Evolutionary conservation across 2,329 filamentous ascomycete species (phyloP).

Genomic region (Aspergillus phoenicis): DNA sequence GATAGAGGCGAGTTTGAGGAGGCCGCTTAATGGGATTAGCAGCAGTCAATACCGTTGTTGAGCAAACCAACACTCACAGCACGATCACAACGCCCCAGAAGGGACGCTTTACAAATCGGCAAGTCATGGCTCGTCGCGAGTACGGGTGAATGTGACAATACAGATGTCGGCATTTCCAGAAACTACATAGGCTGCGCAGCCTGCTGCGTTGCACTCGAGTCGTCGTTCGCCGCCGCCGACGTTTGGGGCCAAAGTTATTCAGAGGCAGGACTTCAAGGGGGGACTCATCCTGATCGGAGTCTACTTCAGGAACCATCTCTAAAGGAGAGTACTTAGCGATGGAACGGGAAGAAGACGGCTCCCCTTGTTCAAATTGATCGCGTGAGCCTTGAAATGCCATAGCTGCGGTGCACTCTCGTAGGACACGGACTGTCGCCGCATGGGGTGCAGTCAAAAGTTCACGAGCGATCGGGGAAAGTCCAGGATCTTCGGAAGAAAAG

Average conservation of each 20-base stretch:
- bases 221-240: neutral
- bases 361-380: neutral
- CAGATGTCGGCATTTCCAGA: neutral
- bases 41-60: neutral
- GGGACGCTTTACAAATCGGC: neutral
- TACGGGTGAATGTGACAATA: neutral
- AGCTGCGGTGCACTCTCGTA: neutral
- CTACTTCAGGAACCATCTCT: neutral
- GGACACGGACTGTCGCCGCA: neutral
- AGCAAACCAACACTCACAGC: neutral
- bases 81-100: slow-evolving; percentile 1
- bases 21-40: neutral
- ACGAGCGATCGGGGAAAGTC: neutral
- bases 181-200: neutral
- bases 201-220: neutral
- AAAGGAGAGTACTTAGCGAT: neutral
- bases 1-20: slow-evolving; percentile 8
- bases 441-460: neutral
- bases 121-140: slow-evolving; percentile 1
- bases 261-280: neutral
- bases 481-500: neutral
- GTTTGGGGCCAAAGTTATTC: neutral
- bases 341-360: neutral
- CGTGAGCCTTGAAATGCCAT: neutral
- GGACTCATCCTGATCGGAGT: neutral